phyloP scores from a whole-genome alignment of 768 basidiomycete species.

The Dictyophora rubrovolvata region DNA sequence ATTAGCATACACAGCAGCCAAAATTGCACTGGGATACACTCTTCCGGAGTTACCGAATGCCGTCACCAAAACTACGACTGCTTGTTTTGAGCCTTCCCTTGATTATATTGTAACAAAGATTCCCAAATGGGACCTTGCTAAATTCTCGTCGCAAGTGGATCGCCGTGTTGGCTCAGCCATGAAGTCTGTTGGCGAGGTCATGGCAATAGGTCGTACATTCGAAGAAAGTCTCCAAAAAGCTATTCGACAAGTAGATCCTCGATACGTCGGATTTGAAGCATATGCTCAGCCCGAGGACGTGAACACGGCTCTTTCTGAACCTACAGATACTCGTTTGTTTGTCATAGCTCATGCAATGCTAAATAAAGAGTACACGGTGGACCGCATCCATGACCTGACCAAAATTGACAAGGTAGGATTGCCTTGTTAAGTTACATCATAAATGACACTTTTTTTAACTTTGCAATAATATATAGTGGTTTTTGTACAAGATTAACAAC shows the following conservation, averaged over 20 bases:
- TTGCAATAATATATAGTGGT: slow-evolving; percentile 56
- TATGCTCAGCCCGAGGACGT: slow-evolving; percentile 82
- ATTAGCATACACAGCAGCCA: slow-evolving; percentile 97
- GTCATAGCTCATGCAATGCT: slow-evolving; percentile 98
- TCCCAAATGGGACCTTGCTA: slow-evolving; percentile 98
- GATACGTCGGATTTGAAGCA: slow-evolving; percentile 96
- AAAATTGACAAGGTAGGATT: slow-evolving; percentile 94
- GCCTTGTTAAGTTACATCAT: slow-evolving; percentile 7
- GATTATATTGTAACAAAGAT: slow-evolving; percentile 99
- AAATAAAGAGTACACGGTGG: slow-evolving; percentile 83
- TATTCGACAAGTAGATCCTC: slow-evolving; percentile 93
- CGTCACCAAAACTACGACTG: slow-evolving; percentile 98
- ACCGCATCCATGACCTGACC: slow-evolving; percentile 83
- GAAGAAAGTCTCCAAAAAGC: slow-evolving; percentile 99
- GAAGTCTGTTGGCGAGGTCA: slow-evolving; percentile 99
- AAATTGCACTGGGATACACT: slow-evolving; percentile 95
- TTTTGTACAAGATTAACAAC: slow-evolving; percentile 97
- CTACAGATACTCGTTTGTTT: slow-evolving; percentile 94
- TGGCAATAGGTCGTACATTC: slow-evolving; percentile 99
- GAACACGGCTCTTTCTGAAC: slow-evolving; percentile 64
- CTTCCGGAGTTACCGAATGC: slow-evolving; percentile 97
- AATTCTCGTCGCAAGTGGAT: slow-evolving; percentile 90
- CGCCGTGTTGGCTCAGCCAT: slow-evolving; percentile 93
- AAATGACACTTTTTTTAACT: not conserved
- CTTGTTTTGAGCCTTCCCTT: slow-evolving; percentile 96